phyloP scores from a whole-genome alignment of 2,329 filamentous ascomycete species.

The Rhinocladiella mackenziei region DNA sequence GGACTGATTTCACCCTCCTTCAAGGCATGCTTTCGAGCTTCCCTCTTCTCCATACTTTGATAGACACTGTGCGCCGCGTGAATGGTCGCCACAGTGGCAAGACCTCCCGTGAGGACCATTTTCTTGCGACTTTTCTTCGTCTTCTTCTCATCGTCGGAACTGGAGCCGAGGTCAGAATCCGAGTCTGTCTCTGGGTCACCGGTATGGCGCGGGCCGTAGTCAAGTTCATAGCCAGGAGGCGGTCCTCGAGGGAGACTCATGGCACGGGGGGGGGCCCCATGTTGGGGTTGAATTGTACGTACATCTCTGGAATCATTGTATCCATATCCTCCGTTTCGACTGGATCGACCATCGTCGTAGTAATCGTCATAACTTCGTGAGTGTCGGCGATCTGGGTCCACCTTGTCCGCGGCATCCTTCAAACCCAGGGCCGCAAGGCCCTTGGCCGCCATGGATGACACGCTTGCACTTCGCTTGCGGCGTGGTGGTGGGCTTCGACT shows the following conservation, averaged over 20 bases:
- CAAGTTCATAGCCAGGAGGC: slow-evolving; percentile 25
- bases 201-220: slow-evolving; percentile 27
- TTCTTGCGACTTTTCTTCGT: slow-evolving; percentile 64
- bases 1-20: slow-evolving; percentile 59
- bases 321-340: slow-evolving; percentile 33
- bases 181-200: slow-evolving; percentile 36
- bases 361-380: slow-evolving; percentile 40
- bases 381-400: slow-evolving; percentile 32
- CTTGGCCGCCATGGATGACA: slow-evolving; percentile 44
- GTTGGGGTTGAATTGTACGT: slow-evolving; percentile 37
- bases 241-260: slow-evolving; percentile 28
- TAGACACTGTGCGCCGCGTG: slow-evolving; percentile 65
- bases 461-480: slow-evolving; percentile 44
- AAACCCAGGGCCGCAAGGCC: slow-evolving; percentile 45
- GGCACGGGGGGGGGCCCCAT: slow-evolving; percentile 28
- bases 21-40: slow-evolving; percentile 58
- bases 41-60: slow-evolving; percentile 59
- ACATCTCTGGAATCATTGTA: slow-evolving; percentile 43
- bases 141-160: slow-evolving; percentile 59
- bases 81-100: slow-evolving; percentile 65
- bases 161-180: slow-evolving; percentile 53
- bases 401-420: slow-evolving; percentile 32
- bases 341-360: slow-evolving; percentile 38
- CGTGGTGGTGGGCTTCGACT: slow-evolving; percentile 50
- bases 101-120: slow-evolving; percentile 61